Evolutionary conservation across 1,284 basidiomycete species (phyloP), one percentile per base, ranked within the genome.

Genomic region (Apiotrichum veenhuisii): DNA sequence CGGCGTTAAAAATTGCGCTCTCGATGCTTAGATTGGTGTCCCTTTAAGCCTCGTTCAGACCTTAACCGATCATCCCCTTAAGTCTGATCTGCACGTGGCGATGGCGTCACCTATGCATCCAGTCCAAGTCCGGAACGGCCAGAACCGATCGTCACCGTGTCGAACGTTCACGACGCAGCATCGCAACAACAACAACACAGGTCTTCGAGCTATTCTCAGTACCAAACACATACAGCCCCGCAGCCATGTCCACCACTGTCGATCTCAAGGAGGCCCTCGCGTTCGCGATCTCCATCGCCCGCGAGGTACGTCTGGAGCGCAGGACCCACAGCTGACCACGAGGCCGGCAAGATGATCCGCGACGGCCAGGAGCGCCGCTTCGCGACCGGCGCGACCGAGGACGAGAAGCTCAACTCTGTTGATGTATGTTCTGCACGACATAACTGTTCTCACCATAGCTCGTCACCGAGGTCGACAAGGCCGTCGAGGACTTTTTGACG

Each of bases 381-480:
- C 57, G 64, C 66, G 22, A 76, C 80, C 2, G 74, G 80, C 27
- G 79, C 81, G 12, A 81, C 82, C 65, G 80, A 90, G 52, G 84
- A 84, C 64, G 86, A 90, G 80, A 95, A 94, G 82, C 87, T 88
- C 75, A 94, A 94, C 73, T 86, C 89, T 11, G 90, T 92, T 18
- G 91, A 94, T 77, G 75, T 78, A 59, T 54, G 73, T 23, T 17
- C 18, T 30, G 36, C 36, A 9, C 5, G 40, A 22, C 10, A 8
- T 25, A 1, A 15, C 12, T 9, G 10, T 30, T 37, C 52, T 61
- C 45, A 18, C 61, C 65, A 50, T 45, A 75, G 73, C 81, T 97
- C 38, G 95, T 98, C n/a, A 98, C 95, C 0, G 89, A 97, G 78
- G 96, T 91, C 69, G 94, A 98, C 77, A 89, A 96, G 59, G 85